Evolutionary conservation across 2,329 filamentous ascomycete species (phyloP).

Genomic region (Sarocladium oryzae): DNA sequence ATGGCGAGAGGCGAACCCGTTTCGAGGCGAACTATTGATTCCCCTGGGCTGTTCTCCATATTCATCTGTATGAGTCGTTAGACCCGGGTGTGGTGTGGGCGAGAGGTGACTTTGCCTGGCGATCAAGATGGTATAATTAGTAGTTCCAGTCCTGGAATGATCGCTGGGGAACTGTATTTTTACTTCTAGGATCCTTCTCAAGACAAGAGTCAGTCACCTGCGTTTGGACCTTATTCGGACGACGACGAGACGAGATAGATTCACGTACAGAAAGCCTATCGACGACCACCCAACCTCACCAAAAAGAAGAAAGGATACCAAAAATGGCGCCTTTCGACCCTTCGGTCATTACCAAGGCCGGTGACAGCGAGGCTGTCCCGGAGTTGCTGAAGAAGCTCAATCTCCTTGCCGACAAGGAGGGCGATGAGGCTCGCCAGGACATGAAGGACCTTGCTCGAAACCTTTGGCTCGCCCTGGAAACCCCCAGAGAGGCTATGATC

Average conservation of each 20-base stretch:
- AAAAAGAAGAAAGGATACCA: too few relatives aligned
- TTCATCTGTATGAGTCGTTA: too few relatives aligned
- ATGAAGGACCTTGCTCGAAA: slow-evolving; percentile 28
- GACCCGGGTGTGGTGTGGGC: too few relatives aligned
- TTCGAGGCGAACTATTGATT: not conserved
- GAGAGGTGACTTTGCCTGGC: too few relatives aligned
- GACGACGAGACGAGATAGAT: too few relatives aligned
- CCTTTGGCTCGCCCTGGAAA: slow-evolving; percentile 31
- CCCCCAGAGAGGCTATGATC: slow-evolving; percentile 41
- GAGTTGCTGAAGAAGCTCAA: slow-evolving; percentile 10
- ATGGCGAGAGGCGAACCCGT: not conserved
- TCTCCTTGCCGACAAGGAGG: slow-evolving; percentile 8
- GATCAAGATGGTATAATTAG: not conserved
- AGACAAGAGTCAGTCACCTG: too few relatives aligned
- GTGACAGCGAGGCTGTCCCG: slow-evolving; percentile 8
- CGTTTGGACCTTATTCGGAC: too few relatives aligned
- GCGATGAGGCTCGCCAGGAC: slow-evolving; percentile 19
- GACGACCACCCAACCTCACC: not conserved
- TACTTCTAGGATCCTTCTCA: too few relatives aligned
- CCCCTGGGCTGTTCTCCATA: not conserved
- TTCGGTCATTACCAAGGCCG: slow-evolving; percentile 14
- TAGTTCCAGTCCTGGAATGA: not conserved
- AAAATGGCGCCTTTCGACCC: slow-evolving; percentile 12
- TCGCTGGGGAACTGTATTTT: too few relatives aligned
- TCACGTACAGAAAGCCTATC: too few relatives aligned